A percentile compares a stretch with the other conserved stretches of the same genome.
phyloP scores from a whole-genome alignment of 208 protist species.

The Leptomonas seymouri region DNA sequence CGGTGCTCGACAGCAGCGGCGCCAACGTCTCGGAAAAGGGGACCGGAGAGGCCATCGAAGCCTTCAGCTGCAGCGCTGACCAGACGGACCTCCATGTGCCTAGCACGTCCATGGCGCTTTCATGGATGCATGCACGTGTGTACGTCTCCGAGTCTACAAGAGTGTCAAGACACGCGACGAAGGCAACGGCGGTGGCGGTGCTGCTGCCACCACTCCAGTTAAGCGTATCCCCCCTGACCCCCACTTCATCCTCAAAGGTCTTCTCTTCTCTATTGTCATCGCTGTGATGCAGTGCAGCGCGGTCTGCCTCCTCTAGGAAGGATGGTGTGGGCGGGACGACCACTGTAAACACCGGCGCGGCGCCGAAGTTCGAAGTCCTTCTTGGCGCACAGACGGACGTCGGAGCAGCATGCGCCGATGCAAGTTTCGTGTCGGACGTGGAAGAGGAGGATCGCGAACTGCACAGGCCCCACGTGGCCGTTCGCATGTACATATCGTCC shows the following conservation, averaged over 20 bases:
- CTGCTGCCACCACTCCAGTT: background rate
- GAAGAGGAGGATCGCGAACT: slow-evolving; percentile 2
- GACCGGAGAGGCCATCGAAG: background rate
- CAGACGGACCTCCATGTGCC: slow-evolving; percentile 20
- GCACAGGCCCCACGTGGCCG: slow-evolving; percentile 6
- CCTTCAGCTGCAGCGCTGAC: slow-evolving; percentile 12
- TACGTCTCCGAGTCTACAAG: slow-evolving; percentile 16
- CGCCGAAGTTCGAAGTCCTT: background rate
- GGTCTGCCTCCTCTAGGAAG: background rate
- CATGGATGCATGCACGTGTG: slow-evolving; percentile 17
- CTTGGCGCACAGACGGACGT: no score
- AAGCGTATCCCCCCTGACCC: background rate
- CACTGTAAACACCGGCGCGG: background rate
- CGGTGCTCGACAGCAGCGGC: background rate
- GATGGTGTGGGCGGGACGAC: background rate
- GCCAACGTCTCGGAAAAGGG: background rate
- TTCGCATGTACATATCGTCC: background rate
- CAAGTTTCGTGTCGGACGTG: background rate
- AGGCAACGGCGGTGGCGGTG: background rate
- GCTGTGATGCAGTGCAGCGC: background rate
- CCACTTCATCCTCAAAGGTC: background rate
- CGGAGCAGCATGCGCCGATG: background rate
- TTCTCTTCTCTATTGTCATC: background rate
- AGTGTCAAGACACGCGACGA: background rate
- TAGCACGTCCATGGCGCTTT: slow-evolving; percentile 12